Base-by-base conservation (phyloP, 1,284 basidiomycete species). In the Cutaneotrichosporon spelunceum region DNA sequence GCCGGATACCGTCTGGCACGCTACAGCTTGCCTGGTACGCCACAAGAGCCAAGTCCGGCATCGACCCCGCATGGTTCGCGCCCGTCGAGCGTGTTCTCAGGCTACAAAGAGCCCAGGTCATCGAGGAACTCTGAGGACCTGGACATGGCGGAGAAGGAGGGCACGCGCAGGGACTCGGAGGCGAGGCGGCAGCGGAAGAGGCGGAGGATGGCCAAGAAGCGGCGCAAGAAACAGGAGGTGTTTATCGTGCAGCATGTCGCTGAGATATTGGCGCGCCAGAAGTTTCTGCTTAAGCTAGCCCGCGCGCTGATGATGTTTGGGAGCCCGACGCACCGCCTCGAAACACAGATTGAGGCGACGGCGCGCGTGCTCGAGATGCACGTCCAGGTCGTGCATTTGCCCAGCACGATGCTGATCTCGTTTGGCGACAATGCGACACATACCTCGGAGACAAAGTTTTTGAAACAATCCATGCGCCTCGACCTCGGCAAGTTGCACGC, bases 281-380 rank as follows among this genome's bases (percentile, higher is more conserved):
- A 93, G 67, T 95, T 95, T 79, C 83, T 96, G 62, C 81, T 94
- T 75, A 95, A 95, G 81, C 84, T 95, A 44, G 85, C 89, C 19
- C 85, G 92, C 50, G 87, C 91, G 9, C 85, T 96, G 82, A 94
- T 95, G 91, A 93, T 93, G 91, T 95, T 93, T 68, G 91, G 91
- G 44, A 90, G 88, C 2, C 92, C 93, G n/a, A 87, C 88, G 2
- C 91, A 95, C 77, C 87, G 92, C 52, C 83, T 95, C 50, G 90
- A 89, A 72, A 85, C 90, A 7, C 92, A 94, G 76, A 88, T 95
- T 68, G 87, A 89, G 76, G 86, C 88, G 27, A 93, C 92, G 4
- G 91, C 88, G 14, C 84, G 84, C 6, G 91, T 94, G 21, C 84
- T 96, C 49, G 91, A 94, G 70, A 84, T 94, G 69, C 85, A 88